Base-by-base conservation (phyloP, 2,329 filamentous ascomycete genomes). In the Lasiodiplodia gonubiensis region DNA sequence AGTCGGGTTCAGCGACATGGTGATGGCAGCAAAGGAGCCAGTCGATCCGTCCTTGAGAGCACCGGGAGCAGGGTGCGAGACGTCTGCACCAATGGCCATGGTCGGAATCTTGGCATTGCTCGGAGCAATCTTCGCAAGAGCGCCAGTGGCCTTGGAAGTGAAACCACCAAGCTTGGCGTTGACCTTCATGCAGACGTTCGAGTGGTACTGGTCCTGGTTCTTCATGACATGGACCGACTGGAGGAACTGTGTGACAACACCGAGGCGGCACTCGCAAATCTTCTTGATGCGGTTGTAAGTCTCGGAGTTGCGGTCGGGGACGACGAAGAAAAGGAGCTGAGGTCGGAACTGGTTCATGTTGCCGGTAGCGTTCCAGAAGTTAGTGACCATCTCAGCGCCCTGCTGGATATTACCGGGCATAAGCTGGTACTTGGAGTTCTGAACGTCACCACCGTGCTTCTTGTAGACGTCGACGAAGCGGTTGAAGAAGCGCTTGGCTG, bases 111-210 rank as follows among this genome's bases (percentile, higher is more conserved):
- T 49, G 7, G 65, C 55, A 35, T 65, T 46, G 25, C 68, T 70
- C 68, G 54, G 72, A 4, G 70, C 70, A 18, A 77, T 68, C 72
- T 73, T 77, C 2, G 70, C 70, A 33, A 77, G 25, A 79, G 53
- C 14, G 79, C 74, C 73, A 23, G 83, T 72, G 2, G 82, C 83
- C 61, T 83, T 79, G 69, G 81, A 89, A 0, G 93, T 97, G 0
- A 88, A 86, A 6, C 95, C 95, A 16, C 95, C 95, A 2, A 99
- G 86, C 82, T 99, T 99, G 3, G 92, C 91, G 73, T 99, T 98
- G 71, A 99, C 89, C 82, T 99, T 99, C 92, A 99, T 95, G 70
- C 89, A 87, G 0, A 99, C 93, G 70, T 99, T 99, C 0, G 92
- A 95, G 74, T 92, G 90, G 79, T 98, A 98, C 74, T 99, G 95